Base-by-base conservation (phyloP, 2,329 filamentous ascomycete genomes). In the Lasiodiplodia sp. region DNA sequence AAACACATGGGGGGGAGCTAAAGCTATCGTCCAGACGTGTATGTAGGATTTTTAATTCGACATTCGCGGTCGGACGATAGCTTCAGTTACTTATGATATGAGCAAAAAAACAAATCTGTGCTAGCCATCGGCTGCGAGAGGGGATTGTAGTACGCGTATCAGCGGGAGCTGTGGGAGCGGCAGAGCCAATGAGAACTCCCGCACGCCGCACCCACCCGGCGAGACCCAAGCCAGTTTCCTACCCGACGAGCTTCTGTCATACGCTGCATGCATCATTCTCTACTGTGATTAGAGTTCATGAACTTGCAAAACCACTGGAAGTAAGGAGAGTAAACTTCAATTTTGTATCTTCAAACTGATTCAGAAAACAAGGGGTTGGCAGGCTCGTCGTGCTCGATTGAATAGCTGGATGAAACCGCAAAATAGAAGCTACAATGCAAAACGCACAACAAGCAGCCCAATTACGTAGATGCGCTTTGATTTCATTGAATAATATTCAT, bases 191-290 rank as follows among this genome's bases (percentile, higher is more conserved):
- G 2, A 38, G 31, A 57, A 57, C 11, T 10, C 21, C 55, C 55
- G 55, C 55, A 57, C 55, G 55, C 55, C 55, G 55, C 31, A 57
- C 6, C n/a, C 4, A 21, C 55, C 55, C 55, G 31, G 10, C 55
- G 55, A 57, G 34, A n/a, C 3, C 21, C 5, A 1, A 21, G 5
- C 12, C 14, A 21, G 4, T 3, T 12, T 52, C 14, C 49, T n/a
- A 4, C 11, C 8, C 11, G 23, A 53, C 44, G n/a, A 47, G 44
- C n/a, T 5, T 28, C 11, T 21, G 18, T 47, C 18, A 10, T n/a
- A 12, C 5, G 40, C 40, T 44, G 40, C 8, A 8, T 44, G 18
- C 7, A n/a, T 7, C 44, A 47, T 47, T n/a, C 3, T n/a, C n/a
- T 3, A 18, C 40, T n/a, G 40, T 3, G 7, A 44, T 6, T 1